Base-by-base conservation (phyloP, 2,329 filamentous ascomycete species). In the Thielaviopsis populi region DNA sequence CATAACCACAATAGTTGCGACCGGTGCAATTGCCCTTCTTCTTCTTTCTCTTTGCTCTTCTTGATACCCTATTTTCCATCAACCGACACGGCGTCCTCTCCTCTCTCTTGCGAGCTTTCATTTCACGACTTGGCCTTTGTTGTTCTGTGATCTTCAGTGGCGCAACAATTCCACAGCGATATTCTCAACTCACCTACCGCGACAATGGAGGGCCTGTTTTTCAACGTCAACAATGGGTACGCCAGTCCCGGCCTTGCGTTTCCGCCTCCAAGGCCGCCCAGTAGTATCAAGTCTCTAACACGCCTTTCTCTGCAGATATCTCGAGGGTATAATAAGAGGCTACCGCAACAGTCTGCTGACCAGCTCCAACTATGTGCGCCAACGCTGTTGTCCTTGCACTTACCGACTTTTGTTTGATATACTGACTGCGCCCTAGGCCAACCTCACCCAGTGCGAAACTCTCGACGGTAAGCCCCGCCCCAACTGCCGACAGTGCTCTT, bases 281-380 rank as follows among this genome's bases (percentile, higher is more conserved):
- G 37, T 15, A 5, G 30, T 59, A 40, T 33, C 19, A 64, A 22
- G n/a, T 27, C 17, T 46, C 61, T 63, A 63, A 63, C 50, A 30
- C 24, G 10, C 27, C 43, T 13, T 59, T 19, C 13, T 40, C n/a
- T 41, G 67, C 71, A 95, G 91, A 77, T 97, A 95, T 77, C 85
- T 97, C 74, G 94, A 99, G 78, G 94, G 94, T 74, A 91, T 99
- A 74, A 90, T 97, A 71, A 89, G 94, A 71, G 94, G 94, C 68
- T 99, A 97, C 78, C 87, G 92, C 73, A 99, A 97, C 77, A 83
- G 87, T 72, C 87, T 99, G 68, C 83, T 99, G 73, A 97, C 88
- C 64, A 79, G 86, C 75, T 81, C 89, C 73, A 95, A 92, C 79
- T 99, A 99, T 79, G 65, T 66, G 59, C 41, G 65, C 62, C 24